A percentile compares a stretch with the other conserved stretches of the same genome.
These are phyloP conservation scores for Arabis hirsuta DNA, from an alignment of 345 rosid species.

Conservation along the genomic window DNA sequence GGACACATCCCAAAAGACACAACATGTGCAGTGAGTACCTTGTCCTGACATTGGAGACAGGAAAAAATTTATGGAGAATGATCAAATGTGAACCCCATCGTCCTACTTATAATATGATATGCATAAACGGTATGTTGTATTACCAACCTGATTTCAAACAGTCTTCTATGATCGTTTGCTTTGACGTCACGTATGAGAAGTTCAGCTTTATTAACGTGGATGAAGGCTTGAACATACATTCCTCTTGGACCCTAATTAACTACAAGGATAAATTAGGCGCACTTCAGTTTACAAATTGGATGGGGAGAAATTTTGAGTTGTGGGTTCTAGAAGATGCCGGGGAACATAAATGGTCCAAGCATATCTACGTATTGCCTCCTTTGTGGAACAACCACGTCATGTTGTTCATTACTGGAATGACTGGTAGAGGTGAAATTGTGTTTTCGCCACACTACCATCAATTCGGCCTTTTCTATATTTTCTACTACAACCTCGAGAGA, in stretches of 20 bases:
- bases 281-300: background rate
- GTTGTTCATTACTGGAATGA: slow-evolving; percentile 14
- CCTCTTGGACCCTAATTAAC: background rate
- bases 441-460: background rate
- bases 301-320: background rate
- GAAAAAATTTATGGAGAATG: background rate
- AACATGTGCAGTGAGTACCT: background rate
- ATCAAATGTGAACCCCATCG: background rate
- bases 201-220: background rate
- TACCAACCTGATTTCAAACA: accelerated
- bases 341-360: background rate
- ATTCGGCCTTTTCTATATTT: background rate
- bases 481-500: slow-evolving; percentile 1
- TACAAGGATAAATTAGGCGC: background rate
- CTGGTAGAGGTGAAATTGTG: background rate
- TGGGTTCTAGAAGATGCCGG: slow-evolving; percentile 2
- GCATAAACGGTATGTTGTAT: slow-evolving; percentile 25
- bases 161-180: background rate
- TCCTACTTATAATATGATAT: background rate
- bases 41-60: slow-evolving; percentile 14
- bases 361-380: background rate
- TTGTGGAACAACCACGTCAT: background rate
- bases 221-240: background rate
- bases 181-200: background rate
- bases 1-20: background rate